These are phyloP conservation scores for Coemansia sp. DNA, from an alignment of 192 early-diverging fungal genomes.

Conservation along the genomic window DNA sequence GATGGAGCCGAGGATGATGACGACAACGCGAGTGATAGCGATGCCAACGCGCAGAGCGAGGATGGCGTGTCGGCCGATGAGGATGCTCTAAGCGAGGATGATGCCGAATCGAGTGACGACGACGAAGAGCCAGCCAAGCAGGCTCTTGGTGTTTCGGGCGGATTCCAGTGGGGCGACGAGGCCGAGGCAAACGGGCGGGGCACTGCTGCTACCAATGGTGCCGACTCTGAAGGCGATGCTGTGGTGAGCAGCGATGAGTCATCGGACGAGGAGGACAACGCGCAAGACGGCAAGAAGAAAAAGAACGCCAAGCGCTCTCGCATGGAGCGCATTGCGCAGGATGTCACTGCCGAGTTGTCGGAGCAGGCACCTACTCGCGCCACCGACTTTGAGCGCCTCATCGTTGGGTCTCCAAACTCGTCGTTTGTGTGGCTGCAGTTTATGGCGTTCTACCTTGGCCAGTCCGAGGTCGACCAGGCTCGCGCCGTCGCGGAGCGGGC, in stretches of 20 bases:
- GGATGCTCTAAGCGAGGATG: neutral
- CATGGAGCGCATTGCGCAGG: slow-evolving; percentile 60
- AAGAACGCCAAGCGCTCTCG: slow-evolving; percentile 57
- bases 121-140: slow-evolving; percentile 10
- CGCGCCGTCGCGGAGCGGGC: slow-evolving; percentile 92
- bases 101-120: neutral
- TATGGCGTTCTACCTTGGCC: slow-evolving; percentile 97
- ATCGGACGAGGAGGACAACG: slow-evolving; percentile 54
- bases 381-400: slow-evolving; percentile 86
- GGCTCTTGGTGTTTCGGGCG: slow-evolving; percentile 38
- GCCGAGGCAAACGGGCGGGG: slow-evolving; percentile 38
- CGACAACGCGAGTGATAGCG: slow-evolving; percentile 11
- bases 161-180: slow-evolving; percentile 57
- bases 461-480: slow-evolving; percentile 91
- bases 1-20: slow-evolving; percentile 8
- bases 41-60: neutral
- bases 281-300: slow-evolving; percentile 1
- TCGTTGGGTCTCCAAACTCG: slow-evolving; percentile 92
- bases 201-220: slow-evolving; percentile 7
- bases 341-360: slow-evolving; percentile 66
- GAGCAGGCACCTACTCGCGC: slow-evolving; percentile 71
- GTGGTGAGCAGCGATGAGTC: slow-evolving; percentile 35
- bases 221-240: slow-evolving; percentile 34
- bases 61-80: neutral
- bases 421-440: slow-evolving; percentile 99